A percentile compares a stretch with the other conserved stretches of the same genome.
Conservation (phyloP, 345 rosid genomes). For the Eucalyptus erythrocorys region DNA sequence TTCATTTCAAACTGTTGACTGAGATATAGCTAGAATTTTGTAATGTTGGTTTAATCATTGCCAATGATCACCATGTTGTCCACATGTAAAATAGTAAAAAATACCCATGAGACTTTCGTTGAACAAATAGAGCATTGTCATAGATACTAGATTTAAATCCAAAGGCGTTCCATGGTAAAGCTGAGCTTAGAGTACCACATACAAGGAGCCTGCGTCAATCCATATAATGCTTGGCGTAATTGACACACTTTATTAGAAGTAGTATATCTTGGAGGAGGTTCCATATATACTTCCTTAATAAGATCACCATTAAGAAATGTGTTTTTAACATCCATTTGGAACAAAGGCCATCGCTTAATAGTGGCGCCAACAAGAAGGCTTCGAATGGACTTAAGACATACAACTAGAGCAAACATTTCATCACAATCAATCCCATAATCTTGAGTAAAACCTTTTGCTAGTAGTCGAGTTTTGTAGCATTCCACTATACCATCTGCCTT, state of each 20-base stretch:
- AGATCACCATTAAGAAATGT: background rate
- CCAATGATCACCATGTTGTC: background rate
- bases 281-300: background rate
- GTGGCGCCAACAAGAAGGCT: background rate
- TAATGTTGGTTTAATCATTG: background rate
- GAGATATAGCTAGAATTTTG: background rate
- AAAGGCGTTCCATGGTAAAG: accelerated
- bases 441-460: background rate
- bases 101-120: background rate
- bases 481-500: background rate
- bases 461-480: background rate
- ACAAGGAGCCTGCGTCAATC: accelerated
- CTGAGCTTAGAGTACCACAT: background rate
- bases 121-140: background rate
- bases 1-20: too few species aligned
- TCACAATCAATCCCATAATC: background rate
- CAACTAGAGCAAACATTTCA: background rate
- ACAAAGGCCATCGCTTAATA: background rate
- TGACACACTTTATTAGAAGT: background rate
- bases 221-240: background rate
- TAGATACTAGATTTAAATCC: background rate
- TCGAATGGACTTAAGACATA: accelerated
- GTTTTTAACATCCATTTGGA: background rate
- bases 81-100: background rate
- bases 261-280: background rate